phyloP scores from a whole-genome alignment of 768 basidiomycete species.

The Psilocybe tampanensis region DNA sequence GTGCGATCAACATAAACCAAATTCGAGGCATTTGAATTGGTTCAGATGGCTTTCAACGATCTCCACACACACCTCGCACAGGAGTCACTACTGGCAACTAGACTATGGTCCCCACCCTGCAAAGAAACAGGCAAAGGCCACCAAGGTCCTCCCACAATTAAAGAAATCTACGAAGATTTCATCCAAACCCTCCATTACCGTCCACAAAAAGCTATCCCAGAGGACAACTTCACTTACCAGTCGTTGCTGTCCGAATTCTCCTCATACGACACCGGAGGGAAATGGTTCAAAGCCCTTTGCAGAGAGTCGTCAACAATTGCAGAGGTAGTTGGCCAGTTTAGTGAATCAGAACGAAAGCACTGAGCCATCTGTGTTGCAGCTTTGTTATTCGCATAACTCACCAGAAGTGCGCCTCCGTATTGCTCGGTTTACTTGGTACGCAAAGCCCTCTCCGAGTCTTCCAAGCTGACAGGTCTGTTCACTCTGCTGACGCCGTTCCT shows the following conservation, averaged over 20 bases:
- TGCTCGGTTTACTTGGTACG: slow-evolving; percentile 2
- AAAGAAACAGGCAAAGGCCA: too few species aligned
- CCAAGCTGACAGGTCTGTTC: background rate
- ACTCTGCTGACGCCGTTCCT: background rate
- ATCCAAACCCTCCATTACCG: background rate
- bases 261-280: background rate
- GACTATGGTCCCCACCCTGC: too few species aligned
- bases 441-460: too few species aligned
- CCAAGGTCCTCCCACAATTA: background rate
- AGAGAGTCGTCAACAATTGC: background rate
- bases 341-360: background rate
- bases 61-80: too few species aligned
- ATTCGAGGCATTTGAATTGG: too few species aligned
- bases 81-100: too few species aligned
- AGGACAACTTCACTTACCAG: background rate
- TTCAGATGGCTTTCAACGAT: too few species aligned
- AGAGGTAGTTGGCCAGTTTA: background rate
- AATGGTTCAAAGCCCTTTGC: background rate
- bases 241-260: background rate
- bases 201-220: background rate
- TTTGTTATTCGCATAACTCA: background rate
- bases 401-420: background rate
- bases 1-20: too few species aligned
- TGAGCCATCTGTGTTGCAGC: background rate
- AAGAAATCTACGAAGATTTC: background rate